These are phyloP conservation scores for Acanthamoeba lenticulata DNA, from an alignment of 208 protist genomes.

Conservation along the genomic window DNA sequence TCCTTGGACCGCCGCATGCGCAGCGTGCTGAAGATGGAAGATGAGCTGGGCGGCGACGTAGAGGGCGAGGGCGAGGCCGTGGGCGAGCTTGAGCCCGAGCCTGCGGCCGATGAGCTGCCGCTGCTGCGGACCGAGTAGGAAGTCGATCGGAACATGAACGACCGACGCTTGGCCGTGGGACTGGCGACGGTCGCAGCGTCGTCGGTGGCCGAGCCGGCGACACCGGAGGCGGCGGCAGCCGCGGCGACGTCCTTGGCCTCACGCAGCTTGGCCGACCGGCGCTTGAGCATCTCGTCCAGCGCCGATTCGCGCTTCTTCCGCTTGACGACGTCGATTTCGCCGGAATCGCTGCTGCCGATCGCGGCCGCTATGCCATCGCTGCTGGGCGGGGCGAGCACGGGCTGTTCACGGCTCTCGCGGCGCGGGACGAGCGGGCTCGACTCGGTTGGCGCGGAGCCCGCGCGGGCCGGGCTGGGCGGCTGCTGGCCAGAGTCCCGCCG, in stretches of 20 bases:
- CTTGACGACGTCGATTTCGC: too few species aligned
- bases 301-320: not conserved
- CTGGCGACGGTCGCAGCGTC: too few species aligned
- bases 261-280: not conserved
- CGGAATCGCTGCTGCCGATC: too few species aligned
- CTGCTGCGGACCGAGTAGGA: not conserved
- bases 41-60: not conserved
- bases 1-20: not conserved
- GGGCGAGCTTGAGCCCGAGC: not conserved
- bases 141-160: not conserved
- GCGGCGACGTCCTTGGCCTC: not conserved
- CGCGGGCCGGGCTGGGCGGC: too few species aligned
- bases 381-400: too few species aligned
- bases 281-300: slow-evolving; percentile 24
- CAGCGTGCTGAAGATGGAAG: not conserved
- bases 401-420: too few species aligned
- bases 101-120: not conserved
- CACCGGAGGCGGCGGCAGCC: not conserved
- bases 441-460: too few species aligned
- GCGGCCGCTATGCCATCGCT: too few species aligned
- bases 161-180: not conserved
- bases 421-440: too few species aligned
- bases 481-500: not conserved
- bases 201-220: not conserved
- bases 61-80: not conserved